Conservation (phyloP, 768 basidiomycete species). For the Kwoniella pini region DNA sequence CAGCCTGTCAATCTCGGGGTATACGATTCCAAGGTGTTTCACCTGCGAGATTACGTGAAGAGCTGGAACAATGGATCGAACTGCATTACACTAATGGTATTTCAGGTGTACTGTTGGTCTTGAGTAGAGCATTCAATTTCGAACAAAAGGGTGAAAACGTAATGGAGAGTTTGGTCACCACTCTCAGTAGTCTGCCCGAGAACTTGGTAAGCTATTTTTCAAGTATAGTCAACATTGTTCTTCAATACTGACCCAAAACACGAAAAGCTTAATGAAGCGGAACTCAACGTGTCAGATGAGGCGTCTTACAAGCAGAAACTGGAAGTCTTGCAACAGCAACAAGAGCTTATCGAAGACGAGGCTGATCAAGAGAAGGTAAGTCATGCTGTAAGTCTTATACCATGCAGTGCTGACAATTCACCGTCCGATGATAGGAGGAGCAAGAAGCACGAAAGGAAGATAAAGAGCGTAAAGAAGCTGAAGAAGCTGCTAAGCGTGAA, state of each 20-base stretch:
- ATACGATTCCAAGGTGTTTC: constrained; percentile 85
- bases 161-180: constrained; percentile 79
- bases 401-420: not conserved
- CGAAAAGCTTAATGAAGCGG: constrained; percentile 89
- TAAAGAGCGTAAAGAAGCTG: constrained; percentile 82
- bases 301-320: constrained; percentile 94
- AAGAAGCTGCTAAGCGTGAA: constrained; percentile 62
- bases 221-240: too few relatives aligned
- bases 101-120: constrained; percentile 87
- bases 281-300: constrained; percentile 91
- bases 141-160: constrained; percentile 83
- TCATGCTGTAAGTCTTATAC: not conserved
- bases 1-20: constrained; percentile 89
- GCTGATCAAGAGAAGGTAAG: constrained; percentile 85
- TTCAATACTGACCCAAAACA: too few relatives aligned
- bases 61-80: constrained; percentile 88
- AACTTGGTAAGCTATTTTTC: constrained; percentile 68
- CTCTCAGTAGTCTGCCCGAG: constrained; percentile 88
- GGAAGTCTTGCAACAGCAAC: constrained; percentile 95
- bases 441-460: constrained; percentile 66
- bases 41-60: constrained; percentile 82
- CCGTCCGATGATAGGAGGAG: constrained; percentile 42
- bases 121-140: constrained; percentile 93
- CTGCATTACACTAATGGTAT: constrained; percentile 87
- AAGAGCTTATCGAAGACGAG: constrained; percentile 99